Evolutionary conservation across 129 eudicot genomes (phyloP), one percentile per base, ranked within the genome.

Genomic region (Flaveria ramosissima): DNA sequence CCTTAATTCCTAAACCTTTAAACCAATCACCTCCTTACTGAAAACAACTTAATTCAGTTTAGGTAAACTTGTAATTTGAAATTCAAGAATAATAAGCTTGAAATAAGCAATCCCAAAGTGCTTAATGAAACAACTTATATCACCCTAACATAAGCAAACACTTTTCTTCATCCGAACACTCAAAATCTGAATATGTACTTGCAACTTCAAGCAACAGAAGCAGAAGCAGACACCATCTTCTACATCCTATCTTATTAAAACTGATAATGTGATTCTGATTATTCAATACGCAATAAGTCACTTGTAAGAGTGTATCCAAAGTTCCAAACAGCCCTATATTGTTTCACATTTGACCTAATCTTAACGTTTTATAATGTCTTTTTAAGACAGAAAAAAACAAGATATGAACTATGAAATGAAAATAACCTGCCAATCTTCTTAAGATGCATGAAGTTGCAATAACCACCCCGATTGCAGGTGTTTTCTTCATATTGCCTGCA

Each of bases 401-500:
- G 56, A 23, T 4, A 68, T 53, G 14, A 36, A 13, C 24, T 27
- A 78, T 24, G 19, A 24, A 16, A 67, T 15, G 8, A 21, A 36
- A 72, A 3, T 73, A 52, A 87, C 98, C 96, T 90, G 80, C 94
- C 80, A 73, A 92, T 92, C 77, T 79, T 90, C 73, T 92, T 92
- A 64, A 92, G 84, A 74, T 92, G 92, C 97, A 92, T 92, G 75
- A 92, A 92, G 81, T 92, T 89, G 81, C 96, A 92, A 76, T 89
- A 89, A 24, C 96, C 96, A 75, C 92, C 97, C 41, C 97, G 96
- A 72, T 89, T 92, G 84, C 97, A 87, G 26, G 85, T 81, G 67
- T 89, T 89, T 85, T 92, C 97, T 72, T 92, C 97, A 52, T 89
- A 92, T 70, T 92, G 95, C 72, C 97, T 79, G 69, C 97, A 92